Evolutionary conservation across 176 grass and related monocot species (phyloP), one percentile per base, ranked within the genome.

Genomic region (Musa itinerans): DNA sequence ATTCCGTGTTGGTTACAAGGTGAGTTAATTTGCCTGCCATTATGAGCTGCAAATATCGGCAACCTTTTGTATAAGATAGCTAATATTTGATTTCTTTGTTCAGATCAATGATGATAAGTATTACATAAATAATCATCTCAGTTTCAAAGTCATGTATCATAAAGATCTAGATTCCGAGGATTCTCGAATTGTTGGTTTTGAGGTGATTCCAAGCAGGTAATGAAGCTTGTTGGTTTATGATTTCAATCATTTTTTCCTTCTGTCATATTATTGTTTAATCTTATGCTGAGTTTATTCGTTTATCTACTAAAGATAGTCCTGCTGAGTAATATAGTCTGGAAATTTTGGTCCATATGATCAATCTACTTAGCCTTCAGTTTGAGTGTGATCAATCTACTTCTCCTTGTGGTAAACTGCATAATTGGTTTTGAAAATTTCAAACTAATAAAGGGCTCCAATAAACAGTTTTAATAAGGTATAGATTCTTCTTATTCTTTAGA

Each of bases 111-210:
- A 56, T 50, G 72, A 74, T 15, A 11, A 55, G 34, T 74, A 74
- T 58, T 59, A n/a, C 73, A 74, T 75, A 48, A 75, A 75, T 75
- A 75, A 50, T 56, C 73, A 75, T 25, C 53, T 59, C 16, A 75
- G 73, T 58, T 75, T 75, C 23, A 75, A 48, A 59, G 73, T 75
- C 55, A 59, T 75, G 73, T 75, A 49, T 48, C 73, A 75, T 59
- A 58, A 61, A 53, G 72, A 74, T 56, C 7, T 29, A 29, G 72
- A 74, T 29, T 34, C 53, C 6, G 72, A 74, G 25, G 72, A 56
- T 11, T 26, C 52, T 74, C 53, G 72, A 56, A 58, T 74, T 27
- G 72, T 74, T 57, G 72, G 72, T 56, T 74, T 74, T 74, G 72
- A 74, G 14, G 72, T 74, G 11, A 57, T 29, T 57, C 72, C 72